Evolutionary conservation across 169 alveolate genomes (phyloP).

Genomic region (Eimeria praecox): DNA sequence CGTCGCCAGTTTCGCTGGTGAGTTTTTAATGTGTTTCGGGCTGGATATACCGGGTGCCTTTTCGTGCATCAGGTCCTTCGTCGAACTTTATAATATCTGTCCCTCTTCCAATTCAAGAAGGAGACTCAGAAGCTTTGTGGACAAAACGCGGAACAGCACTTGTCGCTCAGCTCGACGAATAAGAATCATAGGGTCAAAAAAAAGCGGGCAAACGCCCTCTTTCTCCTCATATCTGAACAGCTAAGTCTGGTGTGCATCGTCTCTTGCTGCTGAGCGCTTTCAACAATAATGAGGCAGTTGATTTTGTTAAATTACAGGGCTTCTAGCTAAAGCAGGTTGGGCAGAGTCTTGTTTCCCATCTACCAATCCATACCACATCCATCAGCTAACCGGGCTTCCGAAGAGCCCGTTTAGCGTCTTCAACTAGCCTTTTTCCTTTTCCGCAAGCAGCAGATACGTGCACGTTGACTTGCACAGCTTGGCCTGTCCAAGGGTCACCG

Average conservation of each 20-base stretch:
- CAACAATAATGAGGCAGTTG: background rate
- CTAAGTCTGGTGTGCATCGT: background rate
- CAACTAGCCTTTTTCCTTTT: background rate
- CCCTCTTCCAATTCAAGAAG: slow-evolving; percentile 54
- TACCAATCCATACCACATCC: background rate
- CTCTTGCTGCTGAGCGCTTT: background rate
- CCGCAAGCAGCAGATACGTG: background rate
- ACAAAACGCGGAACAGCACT: slow-evolving; percentile 69
- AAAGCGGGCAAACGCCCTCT: background rate
- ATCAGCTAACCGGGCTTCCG: background rate
- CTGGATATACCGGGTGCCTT: background rate
- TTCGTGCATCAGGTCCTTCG: slow-evolving; percentile 15
- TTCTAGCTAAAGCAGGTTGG: background rate
- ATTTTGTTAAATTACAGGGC: background rate
- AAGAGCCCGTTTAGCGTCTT: background rate
- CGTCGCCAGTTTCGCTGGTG: background rate
- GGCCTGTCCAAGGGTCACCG: background rate
- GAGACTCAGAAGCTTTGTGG: slow-evolving; percentile 56
- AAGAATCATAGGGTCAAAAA: background rate
- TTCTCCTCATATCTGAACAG: background rate
- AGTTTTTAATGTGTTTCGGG: background rate
- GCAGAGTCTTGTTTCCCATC: background rate
- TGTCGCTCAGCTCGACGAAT: slow-evolving; percentile 67
- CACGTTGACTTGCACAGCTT: background rate
- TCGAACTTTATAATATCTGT: slow-evolving; percentile 54